Evolutionary conservation across 345 rosid genomes (phyloP).

Genomic region (Ailanthus altissimus): DNA sequence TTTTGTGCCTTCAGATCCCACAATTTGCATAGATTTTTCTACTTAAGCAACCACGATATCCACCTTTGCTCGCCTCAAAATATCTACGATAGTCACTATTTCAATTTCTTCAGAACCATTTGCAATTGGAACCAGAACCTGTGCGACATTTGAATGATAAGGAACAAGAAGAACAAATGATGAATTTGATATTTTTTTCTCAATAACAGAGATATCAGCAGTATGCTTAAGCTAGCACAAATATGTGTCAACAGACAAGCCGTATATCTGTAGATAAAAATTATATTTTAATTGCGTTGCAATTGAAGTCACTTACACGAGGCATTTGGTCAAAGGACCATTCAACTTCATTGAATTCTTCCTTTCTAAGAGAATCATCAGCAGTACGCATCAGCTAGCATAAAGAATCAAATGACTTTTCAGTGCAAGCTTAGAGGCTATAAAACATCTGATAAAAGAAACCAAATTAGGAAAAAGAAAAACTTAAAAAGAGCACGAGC

Average conservation of each 20-base stretch:
- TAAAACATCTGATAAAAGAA: neutral
- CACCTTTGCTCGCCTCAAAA: slow-evolving; percentile 79
- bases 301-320: slow-evolving; percentile 52
- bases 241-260: neutral
- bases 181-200: neutral
- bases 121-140: slow-evolving; percentile 89
- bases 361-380: slow-evolving; percentile 43
- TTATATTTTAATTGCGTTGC: neutral
- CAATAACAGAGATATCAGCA: neutral
- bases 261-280: neutral
- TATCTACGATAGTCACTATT: slow-evolving; percentile 65
- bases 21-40: slow-evolving; percentile 58
- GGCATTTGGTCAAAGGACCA: slow-evolving; percentile 70
- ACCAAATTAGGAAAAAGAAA: neutral
- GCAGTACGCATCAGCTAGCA: slow-evolving; percentile 54
- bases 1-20: slow-evolving; percentile 72
- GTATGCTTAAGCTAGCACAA: neutral
- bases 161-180: neutral
- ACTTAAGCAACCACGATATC: slow-evolving; percentile 85
- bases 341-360: slow-evolving; percentile 74
- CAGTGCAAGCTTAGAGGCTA: neutral
- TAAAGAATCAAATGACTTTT: slow-evolving; percentile 6
- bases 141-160: slow-evolving; percentile 25
- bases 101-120: slow-evolving; percentile 86
- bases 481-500: neutral